A percentile compares a stretch with the other conserved stretches of the same genome.
phyloP scores from a whole-genome alignment of 805 yeast genomes.

The Saccharomycopsis sp. region DNA sequence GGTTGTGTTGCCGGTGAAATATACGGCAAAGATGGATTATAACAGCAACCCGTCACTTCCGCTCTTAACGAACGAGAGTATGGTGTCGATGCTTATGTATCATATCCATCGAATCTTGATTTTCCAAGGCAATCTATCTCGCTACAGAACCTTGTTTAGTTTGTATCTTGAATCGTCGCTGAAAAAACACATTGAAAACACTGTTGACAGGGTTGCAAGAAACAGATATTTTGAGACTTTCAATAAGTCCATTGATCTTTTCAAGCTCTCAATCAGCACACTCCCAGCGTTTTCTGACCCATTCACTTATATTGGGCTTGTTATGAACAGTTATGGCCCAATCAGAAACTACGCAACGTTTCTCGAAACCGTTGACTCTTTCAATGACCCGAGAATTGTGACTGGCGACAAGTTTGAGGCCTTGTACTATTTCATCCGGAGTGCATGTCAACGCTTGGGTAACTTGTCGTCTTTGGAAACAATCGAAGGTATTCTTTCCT shows the following conservation, averaged over 20 bases:
- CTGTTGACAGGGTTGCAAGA: neutral
- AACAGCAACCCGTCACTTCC: neutral
- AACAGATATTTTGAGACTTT: constrained; percentile 6
- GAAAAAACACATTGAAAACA: neutral
- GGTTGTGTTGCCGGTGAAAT: neutral
- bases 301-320: constrained; percentile 9
- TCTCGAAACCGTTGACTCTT: neutral
- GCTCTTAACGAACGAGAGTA: neutral
- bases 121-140: constrained; percentile 13
- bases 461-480: neutral
- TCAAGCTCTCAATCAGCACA: neutral
- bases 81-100: constrained; percentile 2
- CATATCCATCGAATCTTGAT: constrained; percentile 10
- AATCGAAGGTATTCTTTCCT: neutral
- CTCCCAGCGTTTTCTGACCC: constrained; percentile 17
- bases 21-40: neutral
- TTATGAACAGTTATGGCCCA: constrained; percentile 12
- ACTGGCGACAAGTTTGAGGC: constrained; percentile 19
- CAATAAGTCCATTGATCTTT: constrained; percentile 11
- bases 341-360: constrained; percentile 2
- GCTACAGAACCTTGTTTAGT: constrained; percentile 11
- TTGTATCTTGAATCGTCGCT: constrained; percentile 8
- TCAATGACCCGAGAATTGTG: constrained; percentile 2
- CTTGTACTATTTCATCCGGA: constrained; percentile 5
- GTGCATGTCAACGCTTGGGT: constrained; percentile 6